Evolutionary conservation across 768 basidiomycete species (phyloP), one percentile per base, ranked within the genome.

Genomic region (Asterophora lycoperdoides): DNA sequence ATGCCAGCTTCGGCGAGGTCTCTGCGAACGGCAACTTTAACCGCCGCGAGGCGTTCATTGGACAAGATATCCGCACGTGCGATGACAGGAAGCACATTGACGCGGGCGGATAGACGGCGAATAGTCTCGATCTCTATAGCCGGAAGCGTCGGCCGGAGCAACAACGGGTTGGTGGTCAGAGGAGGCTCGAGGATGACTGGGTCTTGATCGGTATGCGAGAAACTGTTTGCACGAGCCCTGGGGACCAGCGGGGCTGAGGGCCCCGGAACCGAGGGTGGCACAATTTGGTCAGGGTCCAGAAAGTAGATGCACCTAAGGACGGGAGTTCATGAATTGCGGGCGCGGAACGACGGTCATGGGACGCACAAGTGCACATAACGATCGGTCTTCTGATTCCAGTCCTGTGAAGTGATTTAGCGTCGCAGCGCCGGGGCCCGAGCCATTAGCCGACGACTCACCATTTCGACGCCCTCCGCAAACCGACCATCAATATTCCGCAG

Each of bases 21-120:
- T 61, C 83, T 70, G 57, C 87, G 80, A 61, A 93, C 78, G 54
- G 88, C 89, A 60, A 82, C 68, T 68, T 90, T 90, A 64, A 92
- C 80, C 54, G 81, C 81, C 44, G 81, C 78, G 50, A 93, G 78
- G 56, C 88, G 83, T 63, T 91, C 87, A 67, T 86, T 87, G 44
- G 86, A 86, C 55, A 93, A 75, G 52, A 80, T 74, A 71, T 93
- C 90, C 20, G 89, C 87, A 52, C 84, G 78, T 53, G 88, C 83
- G 55, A 93, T 79, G 59, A 93, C 86, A 53, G 90, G 90, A 55
- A 93, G 83, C 51, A 93, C 88, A 65, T 93, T 92, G 64, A 90
- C 88, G 56, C 89, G 80, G 51, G 78, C 75, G 52, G 89, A 89
- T 58, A 93, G 72, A 36, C 84, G 81, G 59, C 86, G 82, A 64